Evolutionary conservation across 2,329 filamentous ascomycete species (phyloP), one percentile per base, ranked within the genome.

Genomic region (Biscogniauxia marginata): DNA sequence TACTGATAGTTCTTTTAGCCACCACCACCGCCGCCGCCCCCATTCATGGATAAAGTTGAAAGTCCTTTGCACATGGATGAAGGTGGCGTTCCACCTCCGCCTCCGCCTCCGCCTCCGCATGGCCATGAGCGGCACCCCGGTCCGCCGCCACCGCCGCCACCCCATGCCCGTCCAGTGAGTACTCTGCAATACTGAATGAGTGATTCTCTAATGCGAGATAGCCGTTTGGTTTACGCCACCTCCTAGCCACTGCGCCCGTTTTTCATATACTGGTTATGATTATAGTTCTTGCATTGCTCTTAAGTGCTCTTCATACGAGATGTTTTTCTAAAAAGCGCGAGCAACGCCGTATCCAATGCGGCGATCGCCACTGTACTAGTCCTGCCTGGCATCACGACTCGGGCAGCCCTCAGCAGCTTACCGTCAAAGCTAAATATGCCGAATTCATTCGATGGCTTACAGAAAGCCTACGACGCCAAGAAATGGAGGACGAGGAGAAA

Each of bases 401-500:
- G 44, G 11, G 20, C 19, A 34, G 25, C 34, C 48, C 2, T 11
- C 59, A 45, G 53, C 60, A 56, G n/a, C 62, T 59, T 45, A 53
- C 58, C n/a, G 52, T 60, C 23, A 54, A 54, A 1, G 45, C 63
- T 20, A 69, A 70, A 25, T 66, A 73, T 57, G 53, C 64, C 3
- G 64, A 69, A 24, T 54, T 77, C 19, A 59, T 75, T 43, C 59
- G 65, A 45, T 68, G 71, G 54, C 59, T 70, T 1, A 63, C 53
- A 9, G 59, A 64, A n/a, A 47, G 55, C 21, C 43, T 67, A 23
- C 49, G 57, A 16, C 55, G 55, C 45, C 58, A 67, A 48, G 53
- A 63, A 18, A 43, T 59, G 48, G 64, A 66, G 19, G 69, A 70
- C 19, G 70, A 73, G 54, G 75, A 77, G 62, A 76, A 77, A 65